Evolutionary conservation across 2,329 filamentous ascomycete genomes (phyloP).

Genomic region (Acarospora socialis): DNA sequence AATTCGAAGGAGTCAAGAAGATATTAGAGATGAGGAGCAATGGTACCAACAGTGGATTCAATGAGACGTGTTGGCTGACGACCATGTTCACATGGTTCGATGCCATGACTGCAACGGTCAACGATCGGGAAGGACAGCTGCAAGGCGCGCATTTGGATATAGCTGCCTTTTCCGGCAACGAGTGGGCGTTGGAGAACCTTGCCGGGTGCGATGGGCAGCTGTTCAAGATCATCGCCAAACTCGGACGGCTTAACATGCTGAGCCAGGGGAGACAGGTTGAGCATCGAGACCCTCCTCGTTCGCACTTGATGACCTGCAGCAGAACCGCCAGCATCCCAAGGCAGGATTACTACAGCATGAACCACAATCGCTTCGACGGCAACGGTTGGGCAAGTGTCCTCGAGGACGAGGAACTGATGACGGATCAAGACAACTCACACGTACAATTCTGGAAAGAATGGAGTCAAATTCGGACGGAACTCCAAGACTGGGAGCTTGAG

Average conservation of each 20-base stretch:
- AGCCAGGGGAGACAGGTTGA: conserved; percentile 46
- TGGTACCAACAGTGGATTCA: conserved; percentile 49
- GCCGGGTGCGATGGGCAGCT: conserved; percentile 75
- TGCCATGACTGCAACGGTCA: conserved; percentile 80
- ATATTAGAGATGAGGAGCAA: conserved; percentile 63
- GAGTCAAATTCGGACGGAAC: conserved; percentile 60
- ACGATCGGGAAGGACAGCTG: conserved; percentile 78
- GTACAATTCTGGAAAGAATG: conserved; percentile 73
- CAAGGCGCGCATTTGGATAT: conserved; percentile 48
- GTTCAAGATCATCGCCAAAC: conserved; percentile 72
- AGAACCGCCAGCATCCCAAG: conserved; percentile 8
- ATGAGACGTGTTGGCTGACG: conserved; percentile 66
- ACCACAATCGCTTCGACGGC: conserved; percentile 49
- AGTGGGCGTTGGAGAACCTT: conserved; percentile 67
- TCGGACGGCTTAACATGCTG: conserved; percentile 72
- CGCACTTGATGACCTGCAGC: conserved; percentile 2
- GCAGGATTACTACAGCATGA: conserved; percentile 30
- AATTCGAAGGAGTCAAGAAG: conserved; percentile 87
- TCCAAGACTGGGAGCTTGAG: conserved; percentile 72
- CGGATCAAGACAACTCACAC: conserved; percentile 40
- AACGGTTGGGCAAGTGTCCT: conserved; percentile 48
- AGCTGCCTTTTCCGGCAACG: conserved; percentile 48
- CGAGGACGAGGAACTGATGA: conserved; percentile 37
- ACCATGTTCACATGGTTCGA: conserved; percentile 91
- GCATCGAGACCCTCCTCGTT: conserved; percentile 1